Evolutionary conservation across 2,329 filamentous ascomycete genomes (phyloP).

Genomic region (Ascochyta koolunga): DNA sequence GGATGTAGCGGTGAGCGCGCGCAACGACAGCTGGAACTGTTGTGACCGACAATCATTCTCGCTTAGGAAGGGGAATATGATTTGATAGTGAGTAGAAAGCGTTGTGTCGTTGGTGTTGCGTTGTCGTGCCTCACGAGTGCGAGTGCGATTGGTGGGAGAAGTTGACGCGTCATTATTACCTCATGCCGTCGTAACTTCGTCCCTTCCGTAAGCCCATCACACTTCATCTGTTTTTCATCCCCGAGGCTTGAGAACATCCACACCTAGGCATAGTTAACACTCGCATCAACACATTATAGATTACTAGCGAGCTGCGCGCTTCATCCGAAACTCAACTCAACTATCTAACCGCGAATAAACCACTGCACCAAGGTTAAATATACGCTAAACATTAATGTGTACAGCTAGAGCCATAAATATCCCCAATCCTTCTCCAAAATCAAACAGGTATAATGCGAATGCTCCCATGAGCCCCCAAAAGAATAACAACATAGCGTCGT

Average conservation of each 20-base stretch:
- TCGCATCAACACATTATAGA: constrained; percentile 13
- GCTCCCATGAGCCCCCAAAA: constrained; percentile 22
- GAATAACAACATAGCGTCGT: constrained; percentile 44
- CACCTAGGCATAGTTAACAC: not conserved
- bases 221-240: not conserved
- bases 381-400: constrained; percentile 27
- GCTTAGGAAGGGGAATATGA: too few species aligned
- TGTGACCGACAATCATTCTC: too few species aligned
- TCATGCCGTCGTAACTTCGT: not conserved
- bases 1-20: too few species aligned
- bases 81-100: not conserved
- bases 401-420: constrained; percentile 23
- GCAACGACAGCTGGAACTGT: too few species aligned
- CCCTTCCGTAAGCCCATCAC: not conserved
- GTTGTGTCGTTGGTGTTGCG: not conserved
- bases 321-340: not conserved
- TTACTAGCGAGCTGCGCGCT: constrained; percentile 6
- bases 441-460: constrained; percentile 19
- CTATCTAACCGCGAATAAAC: not conserved
- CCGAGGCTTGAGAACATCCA: not conserved
- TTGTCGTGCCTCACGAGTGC: not conserved
- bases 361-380: not conserved
- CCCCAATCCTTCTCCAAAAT: constrained; percentile 10
- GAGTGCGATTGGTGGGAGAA: not conserved
- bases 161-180: not conserved